Percentiles rank a stretch among this genome's conserved stretches.
These are phyloP conservation scores for Yarrowia yakushimensis DNA, from an alignment of 805 yeast species.

Conservation along the genomic window DNA sequence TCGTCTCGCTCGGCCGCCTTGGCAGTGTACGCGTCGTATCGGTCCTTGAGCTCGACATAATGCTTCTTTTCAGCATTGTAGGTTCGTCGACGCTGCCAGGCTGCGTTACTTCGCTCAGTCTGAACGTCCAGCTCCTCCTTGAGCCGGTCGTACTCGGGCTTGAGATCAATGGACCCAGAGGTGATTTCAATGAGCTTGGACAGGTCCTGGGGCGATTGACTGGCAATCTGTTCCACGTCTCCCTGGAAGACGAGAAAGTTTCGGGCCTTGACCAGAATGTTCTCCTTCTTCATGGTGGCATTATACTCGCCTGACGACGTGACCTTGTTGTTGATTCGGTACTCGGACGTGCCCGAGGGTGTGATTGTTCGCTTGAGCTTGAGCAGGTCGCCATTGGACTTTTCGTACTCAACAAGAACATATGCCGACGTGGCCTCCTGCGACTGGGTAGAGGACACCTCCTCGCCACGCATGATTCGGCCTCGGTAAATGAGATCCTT, in stretches of 20 bases:
- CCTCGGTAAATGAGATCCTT: slow-evolving; percentile 83
- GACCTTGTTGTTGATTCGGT: slow-evolving; percentile 56
- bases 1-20: slow-evolving; percentile 45
- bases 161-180: slow-evolving; percentile 72
- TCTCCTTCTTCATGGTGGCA: slow-evolving; percentile 64
- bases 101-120: slow-evolving; percentile 55
- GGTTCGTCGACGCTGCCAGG: slow-evolving; percentile 65
- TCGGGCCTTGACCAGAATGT: slow-evolving; percentile 80
- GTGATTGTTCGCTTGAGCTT: slow-evolving; percentile 57
- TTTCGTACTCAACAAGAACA: slow-evolving; percentile 74
- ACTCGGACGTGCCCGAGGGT: slow-evolving; percentile 59
- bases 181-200: slow-evolving; percentile 73
- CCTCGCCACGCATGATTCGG: slow-evolving; percentile 39
- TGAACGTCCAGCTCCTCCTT: slow-evolving; percentile 54
- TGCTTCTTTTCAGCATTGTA: slow-evolving; percentile 71
- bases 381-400: slow-evolving; percentile 52
- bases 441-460: slow-evolving; percentile 32
- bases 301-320: slow-evolving; percentile 67
- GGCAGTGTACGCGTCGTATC: slow-evolving; percentile 62
- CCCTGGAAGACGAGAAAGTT: slow-evolving; percentile 96
- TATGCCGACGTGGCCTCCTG: slow-evolving; percentile 51
- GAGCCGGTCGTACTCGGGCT: slow-evolving; percentile 61
- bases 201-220: slow-evolving; percentile 75
- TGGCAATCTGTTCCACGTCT: slow-evolving; percentile 89
- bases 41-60: slow-evolving; percentile 69